Evolutionary conservation across 1,139 yeast genomes (phyloP), one percentile per base, ranked within the genome.

Genomic region (Lodderomyces beijingensis): DNA sequence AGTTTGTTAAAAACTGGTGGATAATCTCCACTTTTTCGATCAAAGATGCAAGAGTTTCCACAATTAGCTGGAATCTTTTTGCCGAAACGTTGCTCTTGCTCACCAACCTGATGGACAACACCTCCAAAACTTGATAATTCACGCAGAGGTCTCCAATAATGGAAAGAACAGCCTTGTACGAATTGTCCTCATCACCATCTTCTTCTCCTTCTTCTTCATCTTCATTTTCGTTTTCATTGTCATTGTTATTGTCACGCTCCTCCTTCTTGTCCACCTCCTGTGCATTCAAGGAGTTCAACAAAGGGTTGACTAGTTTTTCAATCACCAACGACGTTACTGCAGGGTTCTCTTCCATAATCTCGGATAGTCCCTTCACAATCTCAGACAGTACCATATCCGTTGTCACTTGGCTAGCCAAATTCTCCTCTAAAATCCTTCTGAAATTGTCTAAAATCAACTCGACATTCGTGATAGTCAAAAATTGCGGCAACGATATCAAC

Each of bases 401-500:
- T 16, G 62, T 65, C 6, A 12, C 10, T n/a, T 23, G 7, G n/a
- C n/a, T 12, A 5, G 62, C 57, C n/a, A 81, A 50, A 6, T 46
- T 38, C 5, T 41, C 41, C 4, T 46, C 37, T 7, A 84, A 59
- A 15, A 79, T 70, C 28, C 79, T 87, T 21, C 78, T 77, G 27
- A 88, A 62, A 45, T 82, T 78, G 39, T 78, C 86, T 20, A 83
- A 73, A 6, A 86, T 61, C 35, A 84, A 57, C 15, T 76, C 71
- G 21, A 74, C 53, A 46, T 88, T 95, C 32, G 74, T 74, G 2
- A 49, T 46, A 8, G 55, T 56, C 28, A 85, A 56, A 41, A 74
- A 77, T 1, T 56, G 57, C 2, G 58, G 52, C 43, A 80, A 58
- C 23, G 61, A 60, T 16, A 74, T 58, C 33, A 83, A 49, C 38